phyloP scores from a whole-genome alignment of 2,329 filamentous ascomycete species.

The Diaporthe sp. region DNA sequence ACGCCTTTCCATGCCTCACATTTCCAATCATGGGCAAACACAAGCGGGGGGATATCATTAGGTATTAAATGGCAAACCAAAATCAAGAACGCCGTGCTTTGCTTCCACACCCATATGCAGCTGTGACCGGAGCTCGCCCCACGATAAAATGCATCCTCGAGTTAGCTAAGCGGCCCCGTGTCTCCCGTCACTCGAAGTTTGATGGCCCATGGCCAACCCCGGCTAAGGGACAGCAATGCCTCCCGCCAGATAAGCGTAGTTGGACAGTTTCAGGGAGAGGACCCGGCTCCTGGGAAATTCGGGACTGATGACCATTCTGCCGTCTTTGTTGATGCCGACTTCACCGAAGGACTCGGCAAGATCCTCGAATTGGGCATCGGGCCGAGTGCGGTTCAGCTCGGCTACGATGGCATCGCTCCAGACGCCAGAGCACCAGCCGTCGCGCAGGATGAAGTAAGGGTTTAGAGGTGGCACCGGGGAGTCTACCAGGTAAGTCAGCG shows the following conservation, averaged over 20 bases:
- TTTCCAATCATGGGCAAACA: slow-evolving; percentile 32
- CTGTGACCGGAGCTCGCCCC: background rate
- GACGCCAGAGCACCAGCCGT: slow-evolving; percentile 75
- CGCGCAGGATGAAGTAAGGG: slow-evolving; percentile 77
- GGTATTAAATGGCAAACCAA: slow-evolving; percentile 35
- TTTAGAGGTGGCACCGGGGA: slow-evolving; percentile 79
- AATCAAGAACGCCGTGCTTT: slow-evolving; percentile 40
- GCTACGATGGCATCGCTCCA: slow-evolving; percentile 79
- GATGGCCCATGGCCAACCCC: background rate
- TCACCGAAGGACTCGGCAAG: slow-evolving; percentile 76
- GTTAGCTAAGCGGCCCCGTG: background rate
- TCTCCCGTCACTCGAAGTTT: background rate
- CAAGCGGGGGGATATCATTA: slow-evolving; percentile 33
- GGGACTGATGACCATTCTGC: slow-evolving; percentile 68
- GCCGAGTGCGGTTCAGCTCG: slow-evolving; percentile 71
- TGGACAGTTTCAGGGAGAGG: slow-evolving; percentile 69
- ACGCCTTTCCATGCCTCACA: slow-evolving; percentile 39
- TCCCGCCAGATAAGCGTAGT: slow-evolving; percentile 66
- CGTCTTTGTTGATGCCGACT: slow-evolving; percentile 71
- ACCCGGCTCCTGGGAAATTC: slow-evolving; percentile 67
- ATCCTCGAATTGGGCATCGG: slow-evolving; percentile 71
- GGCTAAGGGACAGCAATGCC: slow-evolving; percentile 52
- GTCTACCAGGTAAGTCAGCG: slow-evolving; percentile 59
- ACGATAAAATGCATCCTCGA: slow-evolving; percentile 6
- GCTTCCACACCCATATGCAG: slow-evolving; percentile 34